Conservation (phyloP, 345 rosid genomes). For the Salix brachista region DNA sequence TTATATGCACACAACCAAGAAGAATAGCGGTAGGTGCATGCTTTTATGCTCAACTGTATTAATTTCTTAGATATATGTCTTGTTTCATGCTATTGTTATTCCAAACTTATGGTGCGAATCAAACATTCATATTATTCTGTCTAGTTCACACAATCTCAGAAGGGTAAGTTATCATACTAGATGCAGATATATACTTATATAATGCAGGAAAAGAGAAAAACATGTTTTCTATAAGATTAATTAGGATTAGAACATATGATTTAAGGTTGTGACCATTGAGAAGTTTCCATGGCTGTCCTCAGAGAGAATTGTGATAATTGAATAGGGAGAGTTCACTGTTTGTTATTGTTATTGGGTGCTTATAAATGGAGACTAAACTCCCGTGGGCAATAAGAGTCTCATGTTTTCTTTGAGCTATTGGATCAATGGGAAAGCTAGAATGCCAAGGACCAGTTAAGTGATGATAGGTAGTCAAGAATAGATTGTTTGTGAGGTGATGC, state of each 20-base stretch:
- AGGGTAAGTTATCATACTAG: background rate
- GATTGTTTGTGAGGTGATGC: too few species aligned
- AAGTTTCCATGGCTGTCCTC: too few species aligned
- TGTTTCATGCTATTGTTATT: background rate
- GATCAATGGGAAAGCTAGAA: too few species aligned
- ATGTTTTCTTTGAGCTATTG: too few species aligned
- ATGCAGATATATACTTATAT: background rate
- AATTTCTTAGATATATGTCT: background rate
- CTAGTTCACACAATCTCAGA: background rate
- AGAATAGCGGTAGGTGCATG: conserved; percentile 69
- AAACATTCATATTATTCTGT: background rate
- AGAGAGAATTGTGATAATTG: too few species aligned
- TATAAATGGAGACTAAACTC: background rate
- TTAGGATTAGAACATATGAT: too few species aligned
- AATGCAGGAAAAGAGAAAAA: background rate
- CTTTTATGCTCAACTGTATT: conserved; percentile 4
- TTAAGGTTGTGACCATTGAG: too few species aligned
- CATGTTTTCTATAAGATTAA: background rate
- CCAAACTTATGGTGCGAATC: background rate
- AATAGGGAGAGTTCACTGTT: background rate
- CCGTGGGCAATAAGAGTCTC: too few species aligned
- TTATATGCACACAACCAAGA: conserved; percentile 94
- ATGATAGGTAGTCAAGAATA: too few species aligned
- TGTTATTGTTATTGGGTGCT: background rate
- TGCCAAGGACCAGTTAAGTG: too few species aligned